Evolutionary conservation across 805 yeast genomes (phyloP).

Genomic region (Hanseniaspora thailandica): DNA sequence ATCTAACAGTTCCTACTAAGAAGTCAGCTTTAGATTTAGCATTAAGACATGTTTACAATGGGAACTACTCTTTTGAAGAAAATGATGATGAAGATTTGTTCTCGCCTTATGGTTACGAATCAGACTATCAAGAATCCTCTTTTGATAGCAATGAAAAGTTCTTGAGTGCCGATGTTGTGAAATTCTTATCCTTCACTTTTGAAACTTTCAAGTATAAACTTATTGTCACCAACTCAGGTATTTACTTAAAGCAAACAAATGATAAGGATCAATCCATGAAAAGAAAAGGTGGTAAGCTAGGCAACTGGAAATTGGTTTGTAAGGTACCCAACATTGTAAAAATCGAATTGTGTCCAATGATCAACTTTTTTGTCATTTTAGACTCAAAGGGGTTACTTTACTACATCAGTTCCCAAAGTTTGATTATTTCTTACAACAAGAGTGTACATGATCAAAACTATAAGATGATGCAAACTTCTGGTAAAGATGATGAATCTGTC

Average conservation of each 20-base stretch:
- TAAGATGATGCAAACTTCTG: slow-evolving; percentile 16
- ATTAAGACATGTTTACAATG: slow-evolving; percentile 19
- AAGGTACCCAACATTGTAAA: slow-evolving; percentile 43
- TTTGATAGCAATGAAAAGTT: slow-evolving; percentile 22
- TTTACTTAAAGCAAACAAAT: slow-evolving; percentile 36
- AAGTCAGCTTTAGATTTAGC: slow-evolving; percentile 42
- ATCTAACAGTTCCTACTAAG: slow-evolving; percentile 42
- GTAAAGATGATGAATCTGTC: slow-evolving; percentile 18
- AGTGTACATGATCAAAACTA: slow-evolving; percentile 26
- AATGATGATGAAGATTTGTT: background rate
- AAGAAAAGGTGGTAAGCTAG: background rate
- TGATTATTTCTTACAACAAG: slow-evolving; percentile 48
- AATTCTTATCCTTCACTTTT: slow-evolving; percentile 37
- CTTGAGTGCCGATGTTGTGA: slow-evolving; percentile 31
- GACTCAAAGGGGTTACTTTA: slow-evolving; percentile 44
- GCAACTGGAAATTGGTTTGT: slow-evolving; percentile 49
- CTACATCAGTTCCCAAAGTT: slow-evolving; percentile 50
- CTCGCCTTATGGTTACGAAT: slow-evolving; percentile 7
- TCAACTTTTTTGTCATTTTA: slow-evolving; percentile 47
- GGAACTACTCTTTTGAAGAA: slow-evolving; percentile 22
- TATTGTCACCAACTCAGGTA: slow-evolving; percentile 53
- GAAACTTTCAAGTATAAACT: slow-evolving; percentile 38
- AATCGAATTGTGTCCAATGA: slow-evolving; percentile 37
- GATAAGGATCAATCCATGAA: slow-evolving; percentile 14
- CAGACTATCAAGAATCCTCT: slow-evolving; percentile 22